Conservation (phyloP, 192 early-diverging fungal genomes). For the Phlyctochytrium planicorne region DNA sequence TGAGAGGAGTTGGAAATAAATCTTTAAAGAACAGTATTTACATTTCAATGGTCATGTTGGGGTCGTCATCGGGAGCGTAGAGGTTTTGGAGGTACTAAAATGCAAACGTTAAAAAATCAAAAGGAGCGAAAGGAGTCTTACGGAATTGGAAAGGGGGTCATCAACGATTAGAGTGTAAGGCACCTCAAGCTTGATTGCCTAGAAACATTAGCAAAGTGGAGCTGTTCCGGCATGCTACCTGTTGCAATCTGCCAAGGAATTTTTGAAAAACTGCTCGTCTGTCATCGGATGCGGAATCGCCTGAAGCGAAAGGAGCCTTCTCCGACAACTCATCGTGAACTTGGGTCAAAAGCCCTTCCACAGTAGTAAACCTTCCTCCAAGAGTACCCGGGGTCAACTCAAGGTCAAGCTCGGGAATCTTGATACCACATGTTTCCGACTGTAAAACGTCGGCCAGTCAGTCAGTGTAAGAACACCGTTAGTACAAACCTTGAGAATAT, state of each 20-base stretch:
- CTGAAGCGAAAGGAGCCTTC: constrained; percentile 64
- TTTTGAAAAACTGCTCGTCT: constrained; percentile 53
- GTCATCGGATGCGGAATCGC: constrained; percentile 65
- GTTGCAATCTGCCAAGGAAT: constrained; percentile 72
- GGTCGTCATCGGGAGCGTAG: constrained; percentile 92
- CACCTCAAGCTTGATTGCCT: constrained; percentile 41
- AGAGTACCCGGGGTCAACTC: constrained; percentile 85
- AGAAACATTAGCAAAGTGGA: not conserved
- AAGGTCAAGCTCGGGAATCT: constrained; percentile 85
- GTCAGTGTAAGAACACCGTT: not conserved
- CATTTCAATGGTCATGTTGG: constrained; percentile 78
- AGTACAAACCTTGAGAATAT: constrained; percentile 76
- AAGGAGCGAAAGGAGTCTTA: constrained; percentile 12
- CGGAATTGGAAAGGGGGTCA: constrained; percentile 85
- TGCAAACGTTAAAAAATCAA: not conserved
- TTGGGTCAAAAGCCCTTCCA: constrained; percentile 88
- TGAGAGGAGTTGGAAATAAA: not conserved
- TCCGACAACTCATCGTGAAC: constrained; percentile 78
- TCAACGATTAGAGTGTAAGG: constrained; percentile 76
- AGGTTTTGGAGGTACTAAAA: constrained; percentile 62
- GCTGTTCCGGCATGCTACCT: constrained; percentile 59
- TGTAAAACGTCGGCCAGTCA: constrained; percentile 9
- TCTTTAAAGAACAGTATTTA: not conserved
- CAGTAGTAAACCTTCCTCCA: constrained; percentile 93
- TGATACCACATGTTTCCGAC: constrained; percentile 89